Percentiles rank a stretch among this genome's conserved stretches.
Evolutionary conservation across 495 filamentous ascomycete species (phyloP).

Genomic region (Neurospora sp.): DNA sequence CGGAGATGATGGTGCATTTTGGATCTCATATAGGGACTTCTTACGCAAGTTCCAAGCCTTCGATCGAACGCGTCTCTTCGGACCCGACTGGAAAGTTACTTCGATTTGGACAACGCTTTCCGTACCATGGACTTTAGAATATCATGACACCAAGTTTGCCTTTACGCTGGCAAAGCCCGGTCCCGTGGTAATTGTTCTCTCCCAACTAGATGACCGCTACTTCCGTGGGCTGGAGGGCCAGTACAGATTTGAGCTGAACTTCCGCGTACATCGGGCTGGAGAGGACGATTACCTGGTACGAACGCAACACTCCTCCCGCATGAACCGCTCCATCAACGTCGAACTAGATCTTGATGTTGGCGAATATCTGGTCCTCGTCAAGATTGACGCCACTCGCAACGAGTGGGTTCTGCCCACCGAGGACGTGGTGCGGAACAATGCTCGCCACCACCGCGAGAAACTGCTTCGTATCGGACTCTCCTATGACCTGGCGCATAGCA

Average conservation of each 20-base stretch:
- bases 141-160: constrained; percentile 72
- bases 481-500: constrained; percentile 78
- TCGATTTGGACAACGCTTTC: constrained; percentile 78
- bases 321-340: constrained; percentile 68
- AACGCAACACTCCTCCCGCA: constrained; percentile 57
- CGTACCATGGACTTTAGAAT: constrained; percentile 79
- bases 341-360: constrained; percentile 78
- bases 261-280: constrained; percentile 71
- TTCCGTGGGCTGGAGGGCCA: constrained; percentile 76
- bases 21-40: constrained; percentile 69
- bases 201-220: constrained; percentile 78
- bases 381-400: constrained; percentile 59
- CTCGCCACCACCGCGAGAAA: constrained; percentile 61
- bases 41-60: constrained; percentile 74
- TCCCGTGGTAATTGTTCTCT: constrained; percentile 69
- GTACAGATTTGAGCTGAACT: constrained; percentile 68
- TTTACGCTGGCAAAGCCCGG: constrained; percentile 57
- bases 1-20: constrained; percentile 74
- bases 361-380: constrained; percentile 69
- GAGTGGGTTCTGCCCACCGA: constrained; percentile 46
- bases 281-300: constrained; percentile 81
- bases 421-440: constrained; percentile 55
- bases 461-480: constrained; percentile 69
- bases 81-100: constrained; percentile 69
- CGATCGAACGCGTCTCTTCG: constrained; percentile 82